Base-by-base conservation (phyloP, 495 filamentous ascomycete genomes). In the Xanthoparmelia taractica region DNA sequence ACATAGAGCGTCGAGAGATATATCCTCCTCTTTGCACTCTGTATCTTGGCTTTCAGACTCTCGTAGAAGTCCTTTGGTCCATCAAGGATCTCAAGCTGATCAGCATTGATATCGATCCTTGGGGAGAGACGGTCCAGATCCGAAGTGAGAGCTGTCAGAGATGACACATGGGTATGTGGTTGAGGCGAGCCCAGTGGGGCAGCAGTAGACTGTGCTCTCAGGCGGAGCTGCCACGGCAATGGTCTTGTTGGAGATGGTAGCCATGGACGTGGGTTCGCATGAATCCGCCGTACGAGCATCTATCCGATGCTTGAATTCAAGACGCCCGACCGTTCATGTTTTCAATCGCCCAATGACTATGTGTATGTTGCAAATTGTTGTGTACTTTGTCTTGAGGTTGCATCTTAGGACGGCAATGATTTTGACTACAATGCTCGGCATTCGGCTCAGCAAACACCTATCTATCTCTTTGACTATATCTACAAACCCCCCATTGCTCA, bases 1-100 rank as follows among this genome's bases (percentile, higher is more conserved):
- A 99, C 92, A 70, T 99, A 99, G 37, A 99, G 78, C 0, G 94
- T 97, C 25, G 91, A 95, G 58, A 99, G 78, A 72, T 92, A 99
- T 69, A 99, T 87, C 65, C 90, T 83, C 56, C 77, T 75, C 68
- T 88, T 82, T 5, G 94, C 94, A 64, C 82, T 82, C 41, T 80
- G 80, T 67, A 99, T 97, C 77, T 91, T 95, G 63, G 77, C 71
- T 88, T 96, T 96, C 58, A 99, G 76, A 8, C 87, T 88, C 52
- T 86, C 83, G 69, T 96, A 97, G 74, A 99, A 99, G 62, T 89
- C 87, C 29, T 77, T 73, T 7, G 94, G 95, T 2, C 86, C 85
- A 63, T 85, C 83, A 18, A 99, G 68, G 43, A 99, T 88, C 18
- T 81, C 76, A 55, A 99, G 86, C 66, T 90, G 82, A n/a, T 87